phyloP scores from a whole-genome alignment of 352 stramenopile genomes.

The Phytophthora sojae region DNA sequence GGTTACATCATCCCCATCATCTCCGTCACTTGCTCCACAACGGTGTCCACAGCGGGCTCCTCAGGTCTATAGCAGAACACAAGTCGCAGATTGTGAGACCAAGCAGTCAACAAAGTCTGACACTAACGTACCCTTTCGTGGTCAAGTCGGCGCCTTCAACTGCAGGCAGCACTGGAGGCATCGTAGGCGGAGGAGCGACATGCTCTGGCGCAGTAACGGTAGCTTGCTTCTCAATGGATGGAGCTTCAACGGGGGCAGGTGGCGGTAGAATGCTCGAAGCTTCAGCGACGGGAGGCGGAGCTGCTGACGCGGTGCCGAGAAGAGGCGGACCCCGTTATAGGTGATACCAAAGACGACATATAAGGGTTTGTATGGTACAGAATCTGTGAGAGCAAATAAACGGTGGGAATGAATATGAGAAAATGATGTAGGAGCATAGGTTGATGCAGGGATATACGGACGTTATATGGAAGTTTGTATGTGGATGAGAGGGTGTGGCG shows the following conservation, averaged over 20 bases:
- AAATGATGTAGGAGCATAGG: not conserved
- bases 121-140: slow-evolving; percentile 34
- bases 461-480: not conserved
- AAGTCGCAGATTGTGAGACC: slow-evolving; percentile 6
- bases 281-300: slow-evolving; percentile 5
- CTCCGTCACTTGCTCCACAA: slow-evolving; percentile 39
- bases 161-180: slow-evolving; percentile 20
- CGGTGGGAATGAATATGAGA: not conserved
- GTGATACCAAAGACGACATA: not conserved
- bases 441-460: not conserved
- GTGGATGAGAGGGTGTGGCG: not conserved
- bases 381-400: slow-evolving; percentile 4
- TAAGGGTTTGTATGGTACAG: not conserved
- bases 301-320: slow-evolving; percentile 5
- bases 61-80: slow-evolving; percentile 14
- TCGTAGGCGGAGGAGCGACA: slow-evolving; percentile 19
- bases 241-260: slow-evolving; percentile 26
- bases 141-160: slow-evolving; percentile 29
- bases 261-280: slow-evolving; percentile 13
- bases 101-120: slow-evolving; percentile 11
- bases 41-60: slow-evolving; percentile 20
- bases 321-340: slow-evolving; percentile 3
- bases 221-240: slow-evolving; percentile 38
- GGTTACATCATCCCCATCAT: slow-evolving; percentile 45
- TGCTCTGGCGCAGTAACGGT: slow-evolving; percentile 42